A percentile compares a stretch with the other conserved stretches of the same genome.
These are phyloP conservation scores for Penicillium nucicola DNA, from an alignment of 495 filamentous ascomycete species.

Conservation along the genomic window DNA sequence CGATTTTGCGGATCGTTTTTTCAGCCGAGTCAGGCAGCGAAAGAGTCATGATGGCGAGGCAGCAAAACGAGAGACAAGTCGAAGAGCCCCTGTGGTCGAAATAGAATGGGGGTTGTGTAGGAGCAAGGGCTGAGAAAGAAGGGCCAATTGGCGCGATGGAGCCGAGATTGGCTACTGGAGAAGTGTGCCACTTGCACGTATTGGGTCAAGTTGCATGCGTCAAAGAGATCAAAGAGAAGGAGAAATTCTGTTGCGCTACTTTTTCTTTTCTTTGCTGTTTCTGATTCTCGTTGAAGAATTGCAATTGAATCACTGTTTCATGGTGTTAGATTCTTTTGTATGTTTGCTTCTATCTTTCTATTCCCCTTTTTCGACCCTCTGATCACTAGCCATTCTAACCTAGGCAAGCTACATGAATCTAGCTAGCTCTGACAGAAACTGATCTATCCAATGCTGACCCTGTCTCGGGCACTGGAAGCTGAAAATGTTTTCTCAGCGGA, in stretches of 20 bases:
- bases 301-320: too few species aligned
- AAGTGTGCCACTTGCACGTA: not conserved
- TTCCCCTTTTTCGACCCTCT: too few species aligned
- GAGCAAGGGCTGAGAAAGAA: slow-evolving; percentile 29
- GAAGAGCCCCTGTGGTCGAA: slow-evolving; percentile 10
- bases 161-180: slow-evolving; percentile 7
- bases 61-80: slow-evolving; percentile 7
- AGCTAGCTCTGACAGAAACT: too few species aligned
- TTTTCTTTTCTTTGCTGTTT: not conserved
- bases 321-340: too few species aligned
- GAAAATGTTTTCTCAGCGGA: slow-evolving; percentile 1
- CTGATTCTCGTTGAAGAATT: not conserved
- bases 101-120: slow-evolving; percentile 4
- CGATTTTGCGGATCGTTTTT: slow-evolving; percentile 45
- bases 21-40: slow-evolving; percentile 34
- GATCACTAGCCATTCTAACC: too few species aligned
- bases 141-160: slow-evolving; percentile 27
- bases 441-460: too few species aligned
- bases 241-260: not conserved
- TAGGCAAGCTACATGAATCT: too few species aligned
- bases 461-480: not conserved
- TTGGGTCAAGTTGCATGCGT: not conserved
- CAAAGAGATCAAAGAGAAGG: not conserved
- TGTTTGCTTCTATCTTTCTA: too few species aligned
- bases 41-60: slow-evolving; percentile 31